Evolutionary conservation across 2,329 filamentous ascomycete species (phyloP), one percentile per base, ranked within the genome.

Genomic region (Camptophora hylomeconis): DNA sequence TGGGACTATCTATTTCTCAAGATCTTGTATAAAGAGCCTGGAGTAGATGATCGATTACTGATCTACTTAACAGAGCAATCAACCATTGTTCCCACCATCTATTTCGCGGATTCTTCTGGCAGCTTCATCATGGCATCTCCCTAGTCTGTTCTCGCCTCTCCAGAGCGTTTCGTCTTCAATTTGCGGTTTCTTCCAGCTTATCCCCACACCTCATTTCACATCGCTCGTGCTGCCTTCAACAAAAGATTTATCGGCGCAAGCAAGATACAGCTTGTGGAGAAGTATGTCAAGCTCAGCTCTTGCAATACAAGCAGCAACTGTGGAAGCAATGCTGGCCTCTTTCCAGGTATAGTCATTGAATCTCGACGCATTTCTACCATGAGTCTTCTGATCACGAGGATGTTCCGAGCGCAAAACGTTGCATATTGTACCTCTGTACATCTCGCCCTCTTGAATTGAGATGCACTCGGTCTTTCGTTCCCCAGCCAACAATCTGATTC

Each of bases 61-160:
- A n/a, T n/a, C n/a, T n/a, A n/a, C n/a, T n/a, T n/a, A n/a, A n/a
- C n/a, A n/a, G n/a, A n/a, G n/a, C n/a, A n/a, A n/a, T n/a, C n/a
- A n/a, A n/a, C n/a, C n/a, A n/a, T n/a, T n/a, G n/a, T n/a, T n/a
- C n/a, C n/a, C n/a, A n/a, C n/a, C n/a, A n/a, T n/a, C n/a, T n/a
- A n/a, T n/a, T n/a, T n/a, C n/a, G n/a, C n/a, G n/a, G 7, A 32
- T 13, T 9, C 20, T 30, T 20, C n/a, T 16, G 13, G 23, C 23
- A 9, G 33, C 33, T 18, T 25, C 18, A 24, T 37, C 34, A 30
- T 39, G 37, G 24, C 37, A 39, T 13, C 23, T 26, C 8, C 37
- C 37, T 7, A 39, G 23, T 11, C 36, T 20, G 28, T 39, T 39
- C 21, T 23, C 24, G n/a, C 37, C 37, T 13, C 11, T 28, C 34